Evolutionary conservation across 75 land plant species (phyloP), one percentile per base, ranked within the genome.

Genomic region (Pseudotsuga menziesii): DNA sequence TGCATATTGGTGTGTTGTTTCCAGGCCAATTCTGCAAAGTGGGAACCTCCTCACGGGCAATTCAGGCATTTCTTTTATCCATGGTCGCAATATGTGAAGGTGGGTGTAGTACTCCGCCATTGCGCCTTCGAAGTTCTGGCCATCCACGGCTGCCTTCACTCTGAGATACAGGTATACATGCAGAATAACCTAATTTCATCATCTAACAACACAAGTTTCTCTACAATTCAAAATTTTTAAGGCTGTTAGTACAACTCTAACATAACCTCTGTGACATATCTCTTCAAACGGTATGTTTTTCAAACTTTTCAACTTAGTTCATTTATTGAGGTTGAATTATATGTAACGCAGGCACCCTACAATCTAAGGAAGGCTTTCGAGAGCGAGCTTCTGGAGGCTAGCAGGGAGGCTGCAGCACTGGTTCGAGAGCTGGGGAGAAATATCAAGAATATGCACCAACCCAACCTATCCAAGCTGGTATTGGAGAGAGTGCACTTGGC

Each of bases 11-110:
- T 9, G 54, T 48, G 54, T 48, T 48, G 54, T 48, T 48, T 48
- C 52, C 56, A 91, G 93, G 92, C 92, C 9, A 80, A 61, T 54
- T 85, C 85, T 20, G 94, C 94, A 35, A 87, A 79, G 75, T 91
- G 94, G 94, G 94, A 91, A 75, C 94, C 92, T 23, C 94, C 92
- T 54, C 94, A 91, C 54, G 94, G 94, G 0, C 75, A 71, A 36
- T 91, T 91, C 75, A 48, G 64, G 13, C 80, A 75, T 26, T 85
- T 85, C 86, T 83, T 79, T 39, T 87, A 87, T 80, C 89, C 92
- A 15, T 89, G 94, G 94, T 54, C 82, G 20, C 81, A 87, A 59
- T 91, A 89, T 66, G 89, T 85, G 72, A 85, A 87, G 70, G 92
- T 91, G 36, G 94, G 89, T 2, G 82, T 88, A 41, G 89, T 87